Evolutionary conservation across 352 stramenopile species (phyloP).

Genomic region (Aphanomyces stellatus): DNA sequence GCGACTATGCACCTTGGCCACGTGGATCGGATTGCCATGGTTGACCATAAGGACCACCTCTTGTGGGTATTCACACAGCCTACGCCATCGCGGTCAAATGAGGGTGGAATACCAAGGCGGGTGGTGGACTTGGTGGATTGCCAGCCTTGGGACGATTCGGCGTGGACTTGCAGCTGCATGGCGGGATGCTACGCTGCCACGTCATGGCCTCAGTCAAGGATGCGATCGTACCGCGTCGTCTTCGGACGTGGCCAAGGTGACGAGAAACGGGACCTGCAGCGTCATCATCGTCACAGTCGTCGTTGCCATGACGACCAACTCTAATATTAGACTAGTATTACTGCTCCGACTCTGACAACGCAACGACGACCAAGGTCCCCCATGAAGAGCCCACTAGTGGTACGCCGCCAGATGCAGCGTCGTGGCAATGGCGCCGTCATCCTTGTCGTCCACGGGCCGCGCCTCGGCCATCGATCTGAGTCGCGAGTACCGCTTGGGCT

Average conservation of each 20-base stretch:
- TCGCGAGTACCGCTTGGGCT: conserved; percentile 50
- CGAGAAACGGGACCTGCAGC: conserved; percentile 5
- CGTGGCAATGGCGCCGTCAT: not conserved
- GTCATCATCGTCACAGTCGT: not conserved
- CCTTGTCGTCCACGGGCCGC: not conserved
- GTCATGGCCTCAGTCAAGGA: not conserved
- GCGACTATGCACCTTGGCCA: conserved; percentile 20
- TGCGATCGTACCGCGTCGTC: conserved; percentile 5
- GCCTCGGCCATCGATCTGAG: conserved; percentile 20
- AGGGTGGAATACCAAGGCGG: too few species aligned
- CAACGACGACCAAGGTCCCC: too few species aligned
- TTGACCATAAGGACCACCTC: conserved; percentile 44
- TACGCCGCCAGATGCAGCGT: not conserved
- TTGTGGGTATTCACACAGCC: conserved; percentile 55
- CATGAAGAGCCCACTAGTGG: not conserved
- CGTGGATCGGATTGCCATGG: conserved; percentile 18
- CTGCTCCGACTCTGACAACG: not conserved
- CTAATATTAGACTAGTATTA: not conserved
- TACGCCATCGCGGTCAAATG: conserved; percentile 29
- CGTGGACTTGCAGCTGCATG: not conserved
- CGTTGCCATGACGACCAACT: not conserved
- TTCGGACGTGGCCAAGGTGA: conserved; percentile 7
- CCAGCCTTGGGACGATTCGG: not conserved
- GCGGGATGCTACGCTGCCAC: not conserved
- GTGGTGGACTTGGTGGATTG: conserved; percentile 7